Evolutionary conservation across 345 rosid genomes (phyloP).

Genomic region (Gossypium anomalum): DNA sequence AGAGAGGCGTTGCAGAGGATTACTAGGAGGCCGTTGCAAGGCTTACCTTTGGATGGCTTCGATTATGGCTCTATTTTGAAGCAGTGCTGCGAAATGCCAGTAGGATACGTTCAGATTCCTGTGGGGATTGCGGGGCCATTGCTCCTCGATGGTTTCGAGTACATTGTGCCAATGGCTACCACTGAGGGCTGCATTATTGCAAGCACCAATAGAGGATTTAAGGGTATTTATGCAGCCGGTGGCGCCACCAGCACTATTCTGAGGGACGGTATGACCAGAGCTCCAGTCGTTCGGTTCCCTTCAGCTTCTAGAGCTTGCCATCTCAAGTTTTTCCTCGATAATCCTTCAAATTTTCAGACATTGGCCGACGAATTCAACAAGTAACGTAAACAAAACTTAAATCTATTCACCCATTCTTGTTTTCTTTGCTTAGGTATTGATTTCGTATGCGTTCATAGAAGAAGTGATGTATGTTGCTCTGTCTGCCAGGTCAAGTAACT

Average conservation of each 20-base stretch:
- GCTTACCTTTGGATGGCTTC: constrained; percentile 76
- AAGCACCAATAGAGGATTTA: constrained; percentile 90
- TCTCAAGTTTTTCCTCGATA: constrained; percentile 40
- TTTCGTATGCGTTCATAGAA: background rate
- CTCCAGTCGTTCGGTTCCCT: constrained; percentile 33
- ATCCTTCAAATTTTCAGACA: constrained; percentile 31
- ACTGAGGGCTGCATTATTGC: constrained; percentile 96
- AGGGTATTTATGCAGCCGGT: constrained; percentile 67
- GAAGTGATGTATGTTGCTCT: background rate
- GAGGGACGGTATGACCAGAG: constrained; percentile 36
- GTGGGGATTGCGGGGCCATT: constrained; percentile 93
- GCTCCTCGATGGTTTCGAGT: constrained; percentile 77
- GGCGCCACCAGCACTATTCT: constrained; percentile 39
- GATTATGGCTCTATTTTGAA: constrained; percentile 80
- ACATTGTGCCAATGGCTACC: constrained; percentile 89
- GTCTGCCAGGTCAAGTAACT: constrained; percentile 34
- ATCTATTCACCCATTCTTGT: background rate
- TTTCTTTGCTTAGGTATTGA: background rate
- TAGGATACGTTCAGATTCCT: constrained; percentile 88
- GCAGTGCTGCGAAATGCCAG: constrained; percentile 98
- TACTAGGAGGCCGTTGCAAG: constrained; percentile 67
- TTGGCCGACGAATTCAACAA: constrained; percentile 32
- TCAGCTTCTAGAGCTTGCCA: constrained; percentile 28
- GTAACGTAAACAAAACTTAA: constrained; percentile 7
- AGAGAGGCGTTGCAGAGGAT: constrained; percentile 76